A percentile compares a stretch with the other conserved stretches of the same genome.
Conservation (phyloP, 208 protist species). For the Acanthamoeba royreba region DNA sequence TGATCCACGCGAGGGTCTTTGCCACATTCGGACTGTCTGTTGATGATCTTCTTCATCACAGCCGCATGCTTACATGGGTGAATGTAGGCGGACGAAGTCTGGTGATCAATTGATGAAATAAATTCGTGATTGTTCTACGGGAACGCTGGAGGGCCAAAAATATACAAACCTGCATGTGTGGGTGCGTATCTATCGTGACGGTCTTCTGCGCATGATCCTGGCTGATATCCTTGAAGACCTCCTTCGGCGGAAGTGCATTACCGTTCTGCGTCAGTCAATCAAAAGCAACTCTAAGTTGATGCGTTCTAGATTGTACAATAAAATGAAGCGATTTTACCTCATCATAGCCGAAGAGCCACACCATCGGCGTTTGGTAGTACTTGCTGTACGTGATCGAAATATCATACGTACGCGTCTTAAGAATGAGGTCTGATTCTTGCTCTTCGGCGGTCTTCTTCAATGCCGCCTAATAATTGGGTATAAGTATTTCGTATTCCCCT, state of each 20-base stretch:
- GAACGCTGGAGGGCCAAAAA: not conserved
- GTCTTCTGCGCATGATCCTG: slow-evolving; percentile 95
- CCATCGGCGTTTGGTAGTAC: slow-evolving; percentile 93
- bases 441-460: not conserved
- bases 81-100: slow-evolving; percentile 87
- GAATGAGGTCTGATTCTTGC: slow-evolving; percentile 59
- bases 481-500: not conserved
- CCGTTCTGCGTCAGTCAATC: slow-evolving; percentile 52
- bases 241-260: slow-evolving; percentile 81
- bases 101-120: no score
- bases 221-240: slow-evolving; percentile 97
- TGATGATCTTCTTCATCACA: slow-evolving; percentile 92
- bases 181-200: slow-evolving; percentile 88
- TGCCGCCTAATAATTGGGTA: not conserved
- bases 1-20: slow-evolving; percentile 71
- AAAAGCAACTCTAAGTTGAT: not conserved
- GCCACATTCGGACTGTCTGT: slow-evolving; percentile 81
- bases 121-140: not conserved
- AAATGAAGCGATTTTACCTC: no score
- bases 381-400: slow-evolving; percentile 96
- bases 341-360: slow-evolving; percentile 94
- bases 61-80: slow-evolving; percentile 94
- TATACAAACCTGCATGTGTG: slow-evolving; percentile 75
- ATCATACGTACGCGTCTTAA: slow-evolving; percentile 91
- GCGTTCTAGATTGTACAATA: not conserved